These are phyloP conservation scores for Mycena albidolilacea DNA, from an alignment of 768 basidiomycete species.

Conservation along the genomic window DNA sequence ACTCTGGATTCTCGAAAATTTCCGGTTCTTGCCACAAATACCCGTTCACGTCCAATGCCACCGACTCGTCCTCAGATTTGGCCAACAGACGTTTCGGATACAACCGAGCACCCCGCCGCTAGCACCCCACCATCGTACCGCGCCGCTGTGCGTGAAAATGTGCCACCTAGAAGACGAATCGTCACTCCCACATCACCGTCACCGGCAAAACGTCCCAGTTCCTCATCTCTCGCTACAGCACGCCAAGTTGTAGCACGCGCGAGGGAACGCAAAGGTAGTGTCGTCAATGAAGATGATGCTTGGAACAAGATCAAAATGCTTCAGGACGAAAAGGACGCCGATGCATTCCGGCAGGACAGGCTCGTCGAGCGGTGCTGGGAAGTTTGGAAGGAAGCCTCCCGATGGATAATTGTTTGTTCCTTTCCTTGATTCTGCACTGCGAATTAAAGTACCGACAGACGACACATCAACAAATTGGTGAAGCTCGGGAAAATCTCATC, in stretches of 20 bases:
- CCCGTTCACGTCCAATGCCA: slow-evolving; percentile 28
- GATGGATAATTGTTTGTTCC: slow-evolving; percentile 80
- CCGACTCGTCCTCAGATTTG: slow-evolving; percentile 23
- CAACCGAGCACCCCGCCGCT: slow-evolving; percentile 55
- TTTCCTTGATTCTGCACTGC: slow-evolving; percentile 31
- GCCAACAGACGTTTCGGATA: slow-evolving; percentile 36
- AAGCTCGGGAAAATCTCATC: slow-evolving; percentile 78
- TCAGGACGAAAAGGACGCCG: slow-evolving; percentile 80
- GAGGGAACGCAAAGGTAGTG: slow-evolving; percentile 62
- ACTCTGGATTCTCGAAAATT: slow-evolving; percentile 26
- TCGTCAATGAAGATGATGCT: slow-evolving; percentile 79
- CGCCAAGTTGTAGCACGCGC: slow-evolving; percentile 48
- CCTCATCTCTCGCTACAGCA: slow-evolving; percentile 44
- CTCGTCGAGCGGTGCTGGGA: slow-evolving; percentile 82
- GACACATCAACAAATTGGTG: slow-evolving; percentile 77
- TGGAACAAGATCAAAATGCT: slow-evolving; percentile 85
- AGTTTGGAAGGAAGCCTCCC: slow-evolving; percentile 78
- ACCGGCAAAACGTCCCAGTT: slow-evolving; percentile 18
- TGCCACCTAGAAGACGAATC: slow-evolving; percentile 33
- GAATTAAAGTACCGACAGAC: slow-evolving; percentile 59
- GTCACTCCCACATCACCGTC: slow-evolving; percentile 32
- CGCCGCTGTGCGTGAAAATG: slow-evolving; percentile 53
- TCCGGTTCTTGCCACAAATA: slow-evolving; percentile 29
- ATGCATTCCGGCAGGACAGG: slow-evolving; percentile 73
- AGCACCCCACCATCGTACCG: slow-evolving; percentile 67